Evolutionary conservation across 2,329 filamentous ascomycete species (phyloP).

Genomic region (Ambrosiella xylebori): DNA sequence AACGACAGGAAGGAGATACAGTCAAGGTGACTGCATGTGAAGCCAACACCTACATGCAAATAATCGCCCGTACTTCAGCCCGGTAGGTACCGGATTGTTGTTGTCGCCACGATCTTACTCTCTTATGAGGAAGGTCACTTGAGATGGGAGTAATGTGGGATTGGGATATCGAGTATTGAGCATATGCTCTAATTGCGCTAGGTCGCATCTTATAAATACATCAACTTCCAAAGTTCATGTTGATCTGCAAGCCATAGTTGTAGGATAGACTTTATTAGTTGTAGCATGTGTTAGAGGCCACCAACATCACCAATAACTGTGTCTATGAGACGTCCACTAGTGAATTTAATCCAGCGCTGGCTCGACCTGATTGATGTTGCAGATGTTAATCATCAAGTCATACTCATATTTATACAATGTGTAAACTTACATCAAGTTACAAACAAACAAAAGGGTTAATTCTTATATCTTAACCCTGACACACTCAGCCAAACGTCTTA

Average conservation of each 20-base stretch:
- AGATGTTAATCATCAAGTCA: neutral
- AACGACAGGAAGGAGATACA: too few relatives aligned
- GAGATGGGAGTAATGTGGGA: neutral
- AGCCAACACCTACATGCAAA: too few relatives aligned
- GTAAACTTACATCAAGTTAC: neutral
- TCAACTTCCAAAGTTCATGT: neutral
- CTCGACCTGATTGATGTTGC: neutral
- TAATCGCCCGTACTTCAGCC: too few relatives aligned
- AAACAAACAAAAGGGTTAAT: neutral
- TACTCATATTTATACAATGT: neutral
- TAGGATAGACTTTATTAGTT: neutral
- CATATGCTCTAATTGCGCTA: too few relatives aligned
- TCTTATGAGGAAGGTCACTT: neutral
- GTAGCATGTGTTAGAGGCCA: neutral
- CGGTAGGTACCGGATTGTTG: too few relatives aligned
- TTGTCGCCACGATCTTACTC: neutral
- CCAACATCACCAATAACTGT: neutral
- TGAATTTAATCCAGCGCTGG: neutral
- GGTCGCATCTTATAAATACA: neutral
- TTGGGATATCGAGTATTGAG: too few relatives aligned
- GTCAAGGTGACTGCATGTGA: too few relatives aligned
- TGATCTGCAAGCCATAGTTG: neutral
- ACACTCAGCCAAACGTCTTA: neutral
- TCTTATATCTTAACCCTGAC: neutral
- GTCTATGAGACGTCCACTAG: neutral